A percentile compares a stretch with the other conserved stretches of the same genome.
phyloP scores from a whole-genome alignment of 2,329 filamentous ascomycete genomes.

The Didymella keratinophila region DNA sequence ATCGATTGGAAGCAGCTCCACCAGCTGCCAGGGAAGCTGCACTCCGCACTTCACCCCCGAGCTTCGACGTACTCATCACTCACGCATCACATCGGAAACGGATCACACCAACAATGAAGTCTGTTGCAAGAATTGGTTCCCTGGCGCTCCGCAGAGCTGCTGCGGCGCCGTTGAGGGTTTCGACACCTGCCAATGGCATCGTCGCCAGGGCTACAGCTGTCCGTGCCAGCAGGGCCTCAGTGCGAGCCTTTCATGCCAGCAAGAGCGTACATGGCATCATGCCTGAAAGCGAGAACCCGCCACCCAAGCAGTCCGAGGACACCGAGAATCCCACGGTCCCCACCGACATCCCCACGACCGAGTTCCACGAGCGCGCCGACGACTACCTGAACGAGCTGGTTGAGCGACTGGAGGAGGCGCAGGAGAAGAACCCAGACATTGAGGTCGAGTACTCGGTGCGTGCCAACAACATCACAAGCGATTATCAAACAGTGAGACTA shows the following conservation, averaged over 20 bases:
- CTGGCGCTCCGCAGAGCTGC: conserved; percentile 34
- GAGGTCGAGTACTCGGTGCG: conserved; percentile 88
- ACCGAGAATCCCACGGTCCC: conserved; percentile 57
- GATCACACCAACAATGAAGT: conserved; percentile 30
- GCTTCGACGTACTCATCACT: conserved; percentile 8
- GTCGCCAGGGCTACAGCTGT: conserved; percentile 28
- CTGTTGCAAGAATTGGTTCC: conserved; percentile 32
- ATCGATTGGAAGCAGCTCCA: conserved; percentile 21
- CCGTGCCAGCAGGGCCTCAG: conserved; percentile 14
- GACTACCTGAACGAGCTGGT: conserved; percentile 71
- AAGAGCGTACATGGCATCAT: conserved; percentile 49
- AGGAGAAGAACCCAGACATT: conserved; percentile 76
- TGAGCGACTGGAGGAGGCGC: conserved; percentile 71
- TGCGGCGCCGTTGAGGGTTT: conserved; percentile 31
- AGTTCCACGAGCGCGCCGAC: conserved; percentile 83
- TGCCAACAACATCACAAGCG: neutral
- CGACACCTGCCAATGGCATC: conserved; percentile 38
- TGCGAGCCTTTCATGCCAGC: conserved; percentile 41
- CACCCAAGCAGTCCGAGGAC: conserved; percentile 46
- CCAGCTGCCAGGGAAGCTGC: conserved; percentile 17
- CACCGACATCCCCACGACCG: conserved; percentile 70
- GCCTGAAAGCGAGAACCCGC: conserved; percentile 55
- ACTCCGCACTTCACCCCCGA: conserved; percentile 8
- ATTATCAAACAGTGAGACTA: neutral
- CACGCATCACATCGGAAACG: neutral